Evolutionary conservation across 768 basidiomycete genomes (phyloP), one percentile per base, ranked within the genome.

Genomic region (Hericium coralloides): DNA sequence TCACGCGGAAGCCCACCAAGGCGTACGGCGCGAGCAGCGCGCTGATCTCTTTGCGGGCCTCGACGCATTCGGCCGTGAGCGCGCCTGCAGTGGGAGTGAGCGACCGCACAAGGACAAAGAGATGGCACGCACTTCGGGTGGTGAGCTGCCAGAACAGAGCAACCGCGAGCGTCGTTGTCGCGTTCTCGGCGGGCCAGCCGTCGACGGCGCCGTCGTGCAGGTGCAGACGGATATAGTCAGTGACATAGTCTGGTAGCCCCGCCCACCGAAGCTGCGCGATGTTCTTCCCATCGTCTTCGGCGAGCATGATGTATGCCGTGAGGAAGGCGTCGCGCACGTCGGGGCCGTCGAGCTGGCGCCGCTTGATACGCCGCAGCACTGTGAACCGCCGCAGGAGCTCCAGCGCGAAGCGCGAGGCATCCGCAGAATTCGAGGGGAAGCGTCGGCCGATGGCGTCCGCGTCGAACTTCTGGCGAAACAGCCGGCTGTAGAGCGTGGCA

Each of bases 391-490:
- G 38, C 48, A 43, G 26, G 45, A 64, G 58, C 39, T 60, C 59
- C 53, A 74, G 69, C 37, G 85, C 77, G 26, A 88, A 70, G 5
- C 72, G 69, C 2, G 63, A 58, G 12, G 83, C 71, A 0, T 74
- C 67, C 36, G 74, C 63, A n/a, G 69, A 61, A 8, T 72, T 69
- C 10, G 68, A 38, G 7, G 79, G 77, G 26, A 85, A 69, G 10
- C 86, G 78, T 20, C 79, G 75, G 31, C 70, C 55, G 1, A 76
- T 74, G 10, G 82, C 73, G 12, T 69, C 65, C 37, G 73, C 63
- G 68, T 94, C 91, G 66, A 91, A 94, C 63, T 86, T 85, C 61
- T 63, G 64, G 26, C 68, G 65, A 64, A 89, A 94, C 53, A 92
- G 80, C 51, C 76, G 76, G 23, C 84, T 81, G 65, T 91, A 92